A percentile compares a stretch with the other conserved stretches of the same genome.
Conservation (phyloP, 73 alveolate genomes). For the Paramecium caudatum region DNA sequence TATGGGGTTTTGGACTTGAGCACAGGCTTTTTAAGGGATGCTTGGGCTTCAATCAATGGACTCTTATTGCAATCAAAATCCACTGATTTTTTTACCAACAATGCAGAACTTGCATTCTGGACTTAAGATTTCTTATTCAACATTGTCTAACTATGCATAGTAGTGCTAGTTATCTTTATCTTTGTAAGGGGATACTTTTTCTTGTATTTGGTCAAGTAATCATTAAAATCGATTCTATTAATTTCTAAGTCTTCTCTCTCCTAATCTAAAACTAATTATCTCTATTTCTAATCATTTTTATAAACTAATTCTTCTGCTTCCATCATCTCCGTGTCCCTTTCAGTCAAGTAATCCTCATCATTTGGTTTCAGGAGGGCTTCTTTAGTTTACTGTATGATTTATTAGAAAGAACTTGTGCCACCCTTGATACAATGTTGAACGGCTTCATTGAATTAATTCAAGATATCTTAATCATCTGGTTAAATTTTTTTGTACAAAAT, state of each 20-base stretch:
- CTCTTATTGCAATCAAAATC: conserved; percentile 34
- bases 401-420: conserved; percentile 38
- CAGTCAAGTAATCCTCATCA: not conserved
- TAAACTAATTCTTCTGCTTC: not conserved
- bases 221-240: conserved; percentile 34
- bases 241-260: conserved; percentile 44
- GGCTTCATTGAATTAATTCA: conserved; percentile 18
- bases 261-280: conserved; percentile 15
- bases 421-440: not conserved
- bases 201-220: conserved; percentile 30
- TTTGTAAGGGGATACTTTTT: conserved; percentile 11
- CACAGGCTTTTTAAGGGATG: not conserved
- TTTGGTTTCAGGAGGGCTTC: not conserved
- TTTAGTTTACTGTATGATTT: not conserved
- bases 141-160: not conserved
- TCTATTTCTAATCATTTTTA: not conserved
- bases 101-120: not conserved
- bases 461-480: not conserved
- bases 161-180: not conserved
- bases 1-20: conserved; percentile 29
- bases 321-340: conserved; percentile 5
- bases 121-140: not conserved
- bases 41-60: not conserved
- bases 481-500: not conserved
- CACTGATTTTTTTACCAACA: conserved; percentile 7